A percentile compares a stretch with the other conserved stretches of the same genome.
Conservation (phyloP, 2,329 filamentous ascomycete species). For the Ceratocystiopsis brevicomis region DNA sequence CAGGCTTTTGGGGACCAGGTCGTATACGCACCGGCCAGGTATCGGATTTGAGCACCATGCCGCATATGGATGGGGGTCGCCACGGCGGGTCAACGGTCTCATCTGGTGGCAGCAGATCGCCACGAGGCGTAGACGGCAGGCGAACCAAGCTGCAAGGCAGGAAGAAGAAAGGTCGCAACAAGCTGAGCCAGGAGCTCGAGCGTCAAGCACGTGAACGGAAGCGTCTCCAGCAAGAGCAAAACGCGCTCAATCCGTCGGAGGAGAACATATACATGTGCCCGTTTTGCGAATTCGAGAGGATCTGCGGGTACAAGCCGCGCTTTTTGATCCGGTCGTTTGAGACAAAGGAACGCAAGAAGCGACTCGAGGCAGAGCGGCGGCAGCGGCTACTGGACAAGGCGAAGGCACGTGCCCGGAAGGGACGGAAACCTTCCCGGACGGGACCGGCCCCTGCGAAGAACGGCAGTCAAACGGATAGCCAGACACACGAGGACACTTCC, state of each 20-base stretch:
- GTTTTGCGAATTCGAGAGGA: constrained; percentile 93
- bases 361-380: constrained; percentile 72
- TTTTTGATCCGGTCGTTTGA: constrained; percentile 84
- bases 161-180: constrained; percentile 44
- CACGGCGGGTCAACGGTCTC: neutral
- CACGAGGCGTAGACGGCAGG: neutral
- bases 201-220: constrained; percentile 61
- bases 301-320: constrained; percentile 73
- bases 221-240: constrained; percentile 56
- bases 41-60: too few relatives aligned
- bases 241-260: constrained; percentile 51
- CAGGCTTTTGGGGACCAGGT: too few relatives aligned
- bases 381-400: constrained; percentile 33
- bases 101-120: neutral
- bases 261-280: constrained; percentile 91
- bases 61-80: too few relatives aligned
- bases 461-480: too few relatives aligned
- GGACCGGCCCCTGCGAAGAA: constrained; percentile 2
- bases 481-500: too few relatives aligned
- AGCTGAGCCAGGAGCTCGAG: constrained; percentile 50
- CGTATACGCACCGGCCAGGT: too few relatives aligned
- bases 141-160: constrained; percentile 14
- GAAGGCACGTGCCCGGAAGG: constrained; percentile 31
- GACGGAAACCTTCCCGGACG: constrained; percentile 60
- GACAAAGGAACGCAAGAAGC: constrained; percentile 74